These are phyloP conservation scores for Rubroshorea leprosula DNA, from an alignment of 345 rosid genomes.

Conservation along the genomic window DNA sequence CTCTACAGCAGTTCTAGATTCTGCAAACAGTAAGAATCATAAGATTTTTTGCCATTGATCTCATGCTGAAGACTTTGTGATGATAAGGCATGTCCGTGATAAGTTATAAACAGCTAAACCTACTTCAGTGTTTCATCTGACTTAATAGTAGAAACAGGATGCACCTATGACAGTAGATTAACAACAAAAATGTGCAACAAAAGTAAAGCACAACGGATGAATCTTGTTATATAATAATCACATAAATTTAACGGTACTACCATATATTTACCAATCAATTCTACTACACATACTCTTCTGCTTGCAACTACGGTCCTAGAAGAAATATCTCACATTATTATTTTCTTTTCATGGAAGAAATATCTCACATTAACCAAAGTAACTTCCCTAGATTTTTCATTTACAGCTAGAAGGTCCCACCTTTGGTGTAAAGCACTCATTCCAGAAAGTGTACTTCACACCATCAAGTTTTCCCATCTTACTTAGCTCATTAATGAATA, in stretches of 20 bases:
- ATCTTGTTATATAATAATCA: neutral
- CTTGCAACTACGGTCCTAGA: neutral
- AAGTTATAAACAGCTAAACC: slow-evolving; percentile 7
- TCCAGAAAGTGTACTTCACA: slow-evolving; percentile 65
- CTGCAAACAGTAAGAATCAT: slow-evolving; percentile 33
- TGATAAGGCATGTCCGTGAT: too few relatives aligned
- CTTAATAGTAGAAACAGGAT: neutral
- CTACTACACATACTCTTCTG: neutral
- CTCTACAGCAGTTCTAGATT: slow-evolving; percentile 51
- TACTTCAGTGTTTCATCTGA: slow-evolving; percentile 6
- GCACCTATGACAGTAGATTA: neutral
- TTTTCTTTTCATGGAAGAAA: too few relatives aligned
- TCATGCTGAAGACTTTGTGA: neutral
- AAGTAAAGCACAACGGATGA: neutral
- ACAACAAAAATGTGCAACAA: too few relatives aligned
- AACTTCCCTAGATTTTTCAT: neutral
- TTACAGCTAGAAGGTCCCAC: slow-evolving; percentile 26
- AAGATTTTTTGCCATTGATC: slow-evolving; percentile 6
- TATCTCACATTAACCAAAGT: too few relatives aligned
- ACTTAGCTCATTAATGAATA: slow-evolving; percentile 59
- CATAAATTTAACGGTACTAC: neutral
- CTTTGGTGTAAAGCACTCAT: slow-evolving; percentile 69
- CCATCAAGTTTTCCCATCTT: slow-evolving; percentile 51
- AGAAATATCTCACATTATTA: neutral
- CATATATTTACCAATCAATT: neutral